A percentile compares a stretch with the other conserved stretches of the same genome.
Evolutionary conservation across 257 asterid genomes (phyloP).

Genomic region (Apocynum venetum): DNA sequence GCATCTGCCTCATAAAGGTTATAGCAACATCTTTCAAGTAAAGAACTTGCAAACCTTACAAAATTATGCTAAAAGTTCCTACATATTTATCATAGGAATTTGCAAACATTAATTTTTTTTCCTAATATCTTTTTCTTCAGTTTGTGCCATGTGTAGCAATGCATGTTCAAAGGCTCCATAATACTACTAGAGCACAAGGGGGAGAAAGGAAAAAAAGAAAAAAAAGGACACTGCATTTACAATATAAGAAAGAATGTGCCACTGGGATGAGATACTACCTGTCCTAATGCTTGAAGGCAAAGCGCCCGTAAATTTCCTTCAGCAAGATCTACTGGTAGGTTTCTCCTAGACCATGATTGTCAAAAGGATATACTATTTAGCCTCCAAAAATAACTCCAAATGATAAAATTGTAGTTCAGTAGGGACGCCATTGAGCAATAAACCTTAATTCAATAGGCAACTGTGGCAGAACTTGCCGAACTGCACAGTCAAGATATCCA

Average conservation of each 20-base stretch:
- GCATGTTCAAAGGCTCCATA: not conserved
- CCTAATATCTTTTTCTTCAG: not conserved
- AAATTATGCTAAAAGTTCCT: not conserved
- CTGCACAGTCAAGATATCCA: constrained; percentile 96
- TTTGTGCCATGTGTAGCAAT: not conserved
- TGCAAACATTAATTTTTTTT: not conserved
- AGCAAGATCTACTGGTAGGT: constrained; percentile 92
- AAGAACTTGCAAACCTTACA: too few relatives aligned
- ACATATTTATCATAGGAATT: not conserved
- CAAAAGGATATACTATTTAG: constrained; percentile 22
- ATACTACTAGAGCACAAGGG: not conserved
- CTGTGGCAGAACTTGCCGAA: constrained; percentile 85
- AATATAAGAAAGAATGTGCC: constrained; percentile 10
- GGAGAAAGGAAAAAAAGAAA: too few relatives aligned
- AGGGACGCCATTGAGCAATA: constrained; percentile 3
- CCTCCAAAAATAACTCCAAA: constrained; percentile 7
- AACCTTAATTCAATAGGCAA: constrained; percentile 80
- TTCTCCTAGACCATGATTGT: constrained; percentile 50
- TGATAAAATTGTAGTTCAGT: constrained; percentile 17
- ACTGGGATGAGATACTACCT: constrained; percentile 46
- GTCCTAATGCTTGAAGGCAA: constrained; percentile 95
- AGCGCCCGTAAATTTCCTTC: constrained; percentile 95
- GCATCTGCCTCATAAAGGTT: not conserved
- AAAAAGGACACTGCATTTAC: constrained; percentile 1
- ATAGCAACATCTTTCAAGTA: not conserved